Evolutionary conservation across 2,329 filamentous ascomycete genomes (phyloP).

Genomic region (Pyricularia grisea): DNA sequence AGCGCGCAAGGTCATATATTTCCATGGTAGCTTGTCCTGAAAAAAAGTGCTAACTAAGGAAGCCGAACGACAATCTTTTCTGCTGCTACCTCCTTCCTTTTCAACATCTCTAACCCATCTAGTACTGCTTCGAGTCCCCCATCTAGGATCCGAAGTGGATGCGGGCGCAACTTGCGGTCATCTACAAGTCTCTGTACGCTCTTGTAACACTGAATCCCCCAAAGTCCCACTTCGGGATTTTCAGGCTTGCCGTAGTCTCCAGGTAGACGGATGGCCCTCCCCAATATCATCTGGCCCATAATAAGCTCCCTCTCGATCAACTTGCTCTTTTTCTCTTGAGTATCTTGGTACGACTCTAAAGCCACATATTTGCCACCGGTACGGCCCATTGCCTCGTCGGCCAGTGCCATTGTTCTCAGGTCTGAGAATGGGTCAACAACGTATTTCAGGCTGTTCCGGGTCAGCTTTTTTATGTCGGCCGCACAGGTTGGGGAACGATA

Average conservation of each 20-base stretch:
- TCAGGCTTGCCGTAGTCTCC: conserved; percentile 5
- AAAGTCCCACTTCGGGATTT: conserved; percentile 4
- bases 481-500: conserved; percentile 1
- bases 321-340: conserved; percentile 1
- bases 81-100: conserved; percentile 4
- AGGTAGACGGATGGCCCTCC: conserved; percentile 3
- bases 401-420: conserved; percentile 19
- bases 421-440: conserved; percentile 28
- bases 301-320: conserved; percentile 7
- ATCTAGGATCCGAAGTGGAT: conserved; percentile 3
- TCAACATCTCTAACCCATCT: conserved; percentile 3
- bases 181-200: conserved; percentile 4
- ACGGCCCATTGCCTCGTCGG: conserved; percentile 26
- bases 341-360: conserved; percentile 5
- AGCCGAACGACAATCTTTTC: conserved; percentile 6
- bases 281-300: conserved; percentile 5
- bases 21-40: too few relatives aligned
- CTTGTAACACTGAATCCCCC: conserved; percentile 2
- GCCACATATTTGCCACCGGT: conserved; percentile 18
- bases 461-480: conserved; percentile 25
- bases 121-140: conserved; percentile 4
- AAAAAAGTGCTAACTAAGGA: too few relatives aligned
- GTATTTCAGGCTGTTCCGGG: conserved; percentile 23
- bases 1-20: too few relatives aligned
- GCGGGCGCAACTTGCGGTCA: conserved; percentile 2